Evolutionary conservation across 2,329 filamentous ascomycete genomes (phyloP).

Genomic region (Epichloe hybrida): DNA sequence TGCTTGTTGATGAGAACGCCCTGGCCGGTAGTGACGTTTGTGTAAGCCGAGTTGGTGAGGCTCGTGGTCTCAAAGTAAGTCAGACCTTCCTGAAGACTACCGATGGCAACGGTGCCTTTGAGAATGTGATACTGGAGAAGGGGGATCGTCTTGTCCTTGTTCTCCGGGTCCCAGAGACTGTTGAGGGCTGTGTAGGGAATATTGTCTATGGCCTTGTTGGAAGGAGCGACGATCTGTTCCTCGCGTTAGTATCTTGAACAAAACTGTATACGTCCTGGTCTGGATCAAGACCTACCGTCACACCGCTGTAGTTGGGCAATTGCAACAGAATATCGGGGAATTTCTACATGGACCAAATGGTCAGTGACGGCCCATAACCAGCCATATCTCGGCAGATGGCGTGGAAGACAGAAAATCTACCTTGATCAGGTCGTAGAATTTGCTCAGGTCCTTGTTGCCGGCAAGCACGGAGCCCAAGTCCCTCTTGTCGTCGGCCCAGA

Average conservation of each 20-base stretch:
- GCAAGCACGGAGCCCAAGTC: conserved; percentile 28
- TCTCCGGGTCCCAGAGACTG: conserved; percentile 30
- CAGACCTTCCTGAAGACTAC: conserved; percentile 21
- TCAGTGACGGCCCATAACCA: background rate
- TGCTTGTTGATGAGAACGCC: conserved; percentile 32
- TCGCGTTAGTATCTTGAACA: background rate
- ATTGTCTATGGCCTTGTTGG: conserved; percentile 41
- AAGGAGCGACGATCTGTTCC: conserved; percentile 39
- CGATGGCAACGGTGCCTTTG: conserved; percentile 31
- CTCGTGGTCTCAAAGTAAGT: conserved; percentile 29
- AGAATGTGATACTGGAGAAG: conserved; percentile 52
- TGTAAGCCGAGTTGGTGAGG: conserved; percentile 27
- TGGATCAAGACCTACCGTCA: conserved; percentile 24
- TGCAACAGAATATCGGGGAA: conserved; percentile 31
- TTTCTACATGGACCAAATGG: conserved; percentile 19
- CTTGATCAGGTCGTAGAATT: conserved; percentile 30
- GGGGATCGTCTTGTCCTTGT: conserved; percentile 28
- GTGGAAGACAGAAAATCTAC: conserved; percentile 11
- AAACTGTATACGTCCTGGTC: too few relatives aligned
- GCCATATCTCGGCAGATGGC: background rate
- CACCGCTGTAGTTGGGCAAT: conserved; percentile 27
- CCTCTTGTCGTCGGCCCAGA: conserved; percentile 11
- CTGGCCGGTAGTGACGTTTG: conserved; percentile 37
- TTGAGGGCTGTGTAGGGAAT: conserved; percentile 38
- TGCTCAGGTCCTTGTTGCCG: conserved; percentile 27